Conservation (phyloP, 306 rosid genomes). For the Sesbania bispinosa region DNA sequence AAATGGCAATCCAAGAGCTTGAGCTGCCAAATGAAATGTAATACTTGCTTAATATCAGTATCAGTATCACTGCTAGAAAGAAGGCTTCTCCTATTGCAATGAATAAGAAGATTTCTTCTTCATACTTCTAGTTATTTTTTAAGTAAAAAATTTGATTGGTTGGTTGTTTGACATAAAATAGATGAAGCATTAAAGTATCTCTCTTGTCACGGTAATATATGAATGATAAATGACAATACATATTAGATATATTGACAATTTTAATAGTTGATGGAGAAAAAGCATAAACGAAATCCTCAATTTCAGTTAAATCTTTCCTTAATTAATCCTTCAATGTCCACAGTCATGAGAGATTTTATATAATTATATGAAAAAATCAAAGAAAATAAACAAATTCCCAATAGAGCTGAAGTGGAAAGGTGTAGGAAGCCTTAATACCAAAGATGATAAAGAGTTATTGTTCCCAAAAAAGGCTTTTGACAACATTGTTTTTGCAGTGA, state of each 20-base stretch:
- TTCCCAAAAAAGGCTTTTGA: too few relatives aligned
- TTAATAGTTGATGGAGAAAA: background rate
- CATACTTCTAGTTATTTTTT: background rate
- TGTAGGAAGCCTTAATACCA: background rate
- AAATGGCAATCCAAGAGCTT: too few relatives aligned
- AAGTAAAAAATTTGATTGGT: background rate
- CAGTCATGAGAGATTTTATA: background rate
- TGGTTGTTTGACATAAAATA: background rate
- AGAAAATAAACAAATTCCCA: background rate
- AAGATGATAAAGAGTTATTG: background rate
- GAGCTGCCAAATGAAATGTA: slow-evolving; percentile 47
- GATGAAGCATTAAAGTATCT: background rate
- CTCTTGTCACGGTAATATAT: background rate
- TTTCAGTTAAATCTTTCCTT: too few relatives aligned
- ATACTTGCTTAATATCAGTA: background rate
- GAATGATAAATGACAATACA: background rate
- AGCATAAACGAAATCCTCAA: slow-evolving; percentile 7
- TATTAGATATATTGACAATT: background rate
- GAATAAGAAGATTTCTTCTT: background rate
- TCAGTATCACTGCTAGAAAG: background rate
- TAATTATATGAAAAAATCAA: background rate
- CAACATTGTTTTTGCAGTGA: too few relatives aligned
- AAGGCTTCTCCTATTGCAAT: background rate
- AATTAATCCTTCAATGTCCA: background rate
- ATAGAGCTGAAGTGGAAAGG: background rate